phyloP scores from a whole-genome alignment of 805 yeast genomes.

The Candida suzukii region DNA sequence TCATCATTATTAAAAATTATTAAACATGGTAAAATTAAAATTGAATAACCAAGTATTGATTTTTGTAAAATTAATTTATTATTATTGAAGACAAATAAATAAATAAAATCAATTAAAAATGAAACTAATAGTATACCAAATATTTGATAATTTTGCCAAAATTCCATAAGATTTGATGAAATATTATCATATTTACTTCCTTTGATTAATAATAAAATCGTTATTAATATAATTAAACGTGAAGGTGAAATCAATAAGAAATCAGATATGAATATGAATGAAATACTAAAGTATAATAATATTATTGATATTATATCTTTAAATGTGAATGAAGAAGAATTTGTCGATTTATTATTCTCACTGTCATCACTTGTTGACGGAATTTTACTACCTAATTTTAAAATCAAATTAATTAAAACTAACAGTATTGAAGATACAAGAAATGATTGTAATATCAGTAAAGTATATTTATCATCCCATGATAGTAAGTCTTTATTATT shows the following conservation, averaged over 20 bases:
- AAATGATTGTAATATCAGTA: slow-evolving; percentile 12
- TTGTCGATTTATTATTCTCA: too few relatives aligned
- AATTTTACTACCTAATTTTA: background rate
- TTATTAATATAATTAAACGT: slow-evolving; percentile 17
- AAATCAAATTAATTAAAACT: background rate
- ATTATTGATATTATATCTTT: background rate
- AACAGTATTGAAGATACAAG: slow-evolving; percentile 15
- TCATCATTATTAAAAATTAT: slow-evolving; percentile 2
- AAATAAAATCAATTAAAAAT: slow-evolving; percentile 2
- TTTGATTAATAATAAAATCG: slow-evolving; percentile 13
- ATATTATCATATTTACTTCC: background rate
- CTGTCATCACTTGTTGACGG: too few relatives aligned
- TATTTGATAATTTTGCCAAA: slow-evolving; percentile 7
- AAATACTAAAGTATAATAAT: slow-evolving; percentile 4
- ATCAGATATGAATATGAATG: slow-evolving; percentile 9
- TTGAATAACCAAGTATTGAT: slow-evolving; percentile 3
- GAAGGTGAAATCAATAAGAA: slow-evolving; percentile 18
- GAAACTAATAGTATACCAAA: slow-evolving; percentile 3
- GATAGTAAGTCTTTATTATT: background rate
- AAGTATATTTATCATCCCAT: slow-evolving; percentile 3
- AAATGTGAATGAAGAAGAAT: background rate
- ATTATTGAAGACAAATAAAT: slow-evolving; percentile 1
- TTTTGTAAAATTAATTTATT: background rate
- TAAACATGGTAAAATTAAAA: slow-evolving; percentile 1
- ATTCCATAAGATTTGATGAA: slow-evolving; percentile 3